Conservation (phyloP, 371 early-diverging fungal genomes). For the Mucor circinelloides region DNA sequence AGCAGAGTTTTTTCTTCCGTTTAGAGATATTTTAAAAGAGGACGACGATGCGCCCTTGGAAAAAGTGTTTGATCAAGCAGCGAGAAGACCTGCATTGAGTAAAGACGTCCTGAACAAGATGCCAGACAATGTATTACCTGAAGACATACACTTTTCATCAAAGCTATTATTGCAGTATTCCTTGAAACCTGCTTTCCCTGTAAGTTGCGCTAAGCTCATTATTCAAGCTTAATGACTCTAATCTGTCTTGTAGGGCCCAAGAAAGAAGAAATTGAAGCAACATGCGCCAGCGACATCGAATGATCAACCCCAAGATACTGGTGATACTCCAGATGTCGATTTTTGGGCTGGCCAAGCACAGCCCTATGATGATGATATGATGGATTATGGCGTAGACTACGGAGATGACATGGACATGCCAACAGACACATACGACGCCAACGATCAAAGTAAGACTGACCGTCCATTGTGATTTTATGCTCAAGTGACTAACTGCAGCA, state of each 20-base stretch:
- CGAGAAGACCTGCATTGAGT: conserved; percentile 48
- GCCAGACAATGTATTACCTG: conserved; percentile 72
- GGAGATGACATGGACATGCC: conserved; percentile 16
- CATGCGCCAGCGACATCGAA: neutral
- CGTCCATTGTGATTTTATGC: neutral
- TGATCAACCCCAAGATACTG: conserved; percentile 12
- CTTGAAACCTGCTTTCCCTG: conserved; percentile 76
- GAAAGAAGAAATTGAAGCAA: neutral
- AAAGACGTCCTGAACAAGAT: conserved; percentile 41
- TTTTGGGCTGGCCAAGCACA: conserved; percentile 45
- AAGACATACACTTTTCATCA: conserved; percentile 87
- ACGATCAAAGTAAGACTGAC: conserved; percentile 30
- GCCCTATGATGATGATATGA: neutral
- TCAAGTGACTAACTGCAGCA: neutral
- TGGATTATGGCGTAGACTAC: conserved; percentile 17
- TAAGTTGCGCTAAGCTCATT: conserved; percentile 21
- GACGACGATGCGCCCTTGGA: conserved; percentile 59
- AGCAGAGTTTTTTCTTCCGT: neutral
- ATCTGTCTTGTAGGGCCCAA: neutral
- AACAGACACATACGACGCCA: conserved; percentile 9
- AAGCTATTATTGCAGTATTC: conserved; percentile 79
- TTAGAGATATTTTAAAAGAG: conserved; percentile 18
- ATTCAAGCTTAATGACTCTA: neutral
- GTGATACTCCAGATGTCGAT: conserved; percentile 30
- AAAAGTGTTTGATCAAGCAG: conserved; percentile 71